Conservation (phyloP, 129 eudicot genomes). For the Lonicera japonica region DNA sequence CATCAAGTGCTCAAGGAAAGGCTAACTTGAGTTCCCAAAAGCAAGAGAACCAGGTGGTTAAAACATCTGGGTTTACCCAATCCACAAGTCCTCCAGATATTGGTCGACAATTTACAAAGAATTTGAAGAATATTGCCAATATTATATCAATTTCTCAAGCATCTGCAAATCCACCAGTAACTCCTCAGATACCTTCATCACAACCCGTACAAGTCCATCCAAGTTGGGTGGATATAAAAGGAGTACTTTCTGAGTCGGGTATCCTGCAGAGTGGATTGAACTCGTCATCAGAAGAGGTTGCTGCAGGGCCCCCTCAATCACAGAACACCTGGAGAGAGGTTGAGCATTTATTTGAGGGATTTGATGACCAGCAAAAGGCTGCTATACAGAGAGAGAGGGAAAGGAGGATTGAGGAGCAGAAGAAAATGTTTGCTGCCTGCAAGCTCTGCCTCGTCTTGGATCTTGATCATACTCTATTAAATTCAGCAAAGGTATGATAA, state of each 20-base stretch:
- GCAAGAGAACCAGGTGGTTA: conserved; percentile 36
- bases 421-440: conserved; percentile 74
- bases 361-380: conserved; percentile 85
- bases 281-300: conserved; percentile 44
- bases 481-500: conserved; percentile 83
- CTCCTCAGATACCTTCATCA: conserved; percentile 39
- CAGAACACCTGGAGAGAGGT: conserved; percentile 67
- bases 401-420: conserved; percentile 91
- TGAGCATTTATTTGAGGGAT: conserved; percentile 78
- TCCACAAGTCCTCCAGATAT: conserved; percentile 56
- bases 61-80: conserved; percentile 24
- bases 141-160: conserved; percentile 55
- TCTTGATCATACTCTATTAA: conserved; percentile 94
- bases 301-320: conserved; percentile 39
- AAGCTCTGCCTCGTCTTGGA: conserved; percentile 95
- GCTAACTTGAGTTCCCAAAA: conserved; percentile 28
- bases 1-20: conserved; percentile 24
- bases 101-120: conserved; percentile 62
- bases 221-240: conserved; percentile 35
- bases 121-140: conserved; percentile 79
- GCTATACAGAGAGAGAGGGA: conserved; percentile 90
- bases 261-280: conserved; percentile 26
- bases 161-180: conserved; percentile 21
- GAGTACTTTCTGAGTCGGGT: conserved; percentile 32
- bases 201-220: conserved; percentile 43